phyloP scores from a whole-genome alignment of 768 basidiomycete genomes.

The Inosperma sp. region DNA sequence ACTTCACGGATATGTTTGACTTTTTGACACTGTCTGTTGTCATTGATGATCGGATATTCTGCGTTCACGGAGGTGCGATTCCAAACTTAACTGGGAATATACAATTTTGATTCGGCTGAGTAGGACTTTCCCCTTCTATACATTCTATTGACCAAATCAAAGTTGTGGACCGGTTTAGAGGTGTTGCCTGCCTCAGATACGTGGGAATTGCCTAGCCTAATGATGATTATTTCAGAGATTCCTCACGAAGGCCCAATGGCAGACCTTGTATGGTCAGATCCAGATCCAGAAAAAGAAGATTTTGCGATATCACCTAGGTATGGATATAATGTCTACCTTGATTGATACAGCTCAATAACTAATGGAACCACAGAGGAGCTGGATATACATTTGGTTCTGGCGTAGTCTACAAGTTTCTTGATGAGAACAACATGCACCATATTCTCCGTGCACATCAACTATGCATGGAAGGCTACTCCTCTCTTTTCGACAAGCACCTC shows the following conservation, averaged over 20 bases:
- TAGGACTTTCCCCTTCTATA: slow-evolving; percentile 94
- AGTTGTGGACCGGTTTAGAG: slow-evolving; percentile 96
- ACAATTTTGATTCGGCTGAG: background rate
- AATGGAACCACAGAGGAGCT: slow-evolving; percentile 64
- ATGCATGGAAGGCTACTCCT: slow-evolving; percentile 99
- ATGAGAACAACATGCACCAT: slow-evolving; percentile 94
- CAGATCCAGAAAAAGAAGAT: slow-evolving; percentile 98
- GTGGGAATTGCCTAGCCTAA: slow-evolving; percentile 12
- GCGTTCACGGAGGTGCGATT: slow-evolving; percentile 87
- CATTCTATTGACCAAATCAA: slow-evolving; percentile 99
- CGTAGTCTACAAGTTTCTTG: slow-evolving; percentile 95
- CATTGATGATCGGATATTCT: slow-evolving; percentile 98
- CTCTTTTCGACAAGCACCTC: slow-evolving; percentile 92
- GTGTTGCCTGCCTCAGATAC: slow-evolving; percentile 37
- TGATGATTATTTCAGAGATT: slow-evolving; percentile 62
- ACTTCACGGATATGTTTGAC: slow-evolving; percentile 99
- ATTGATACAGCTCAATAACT: slow-evolving; percentile 19
- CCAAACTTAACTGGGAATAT: slow-evolving; percentile 8
- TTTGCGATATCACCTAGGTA: slow-evolving; percentile 98
- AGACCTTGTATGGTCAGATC: slow-evolving; percentile 99
- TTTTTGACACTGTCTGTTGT: slow-evolving; percentile 96
- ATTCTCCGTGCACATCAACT: slow-evolving; percentile 97
- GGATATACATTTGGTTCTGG: slow-evolving; percentile 99
- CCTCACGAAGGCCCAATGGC: slow-evolving; percentile 99
- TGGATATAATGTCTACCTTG: slow-evolving; percentile 22